Conservation (phyloP, 2,329 filamentous ascomycete genomes). For the Juglanconis oblonga region DNA sequence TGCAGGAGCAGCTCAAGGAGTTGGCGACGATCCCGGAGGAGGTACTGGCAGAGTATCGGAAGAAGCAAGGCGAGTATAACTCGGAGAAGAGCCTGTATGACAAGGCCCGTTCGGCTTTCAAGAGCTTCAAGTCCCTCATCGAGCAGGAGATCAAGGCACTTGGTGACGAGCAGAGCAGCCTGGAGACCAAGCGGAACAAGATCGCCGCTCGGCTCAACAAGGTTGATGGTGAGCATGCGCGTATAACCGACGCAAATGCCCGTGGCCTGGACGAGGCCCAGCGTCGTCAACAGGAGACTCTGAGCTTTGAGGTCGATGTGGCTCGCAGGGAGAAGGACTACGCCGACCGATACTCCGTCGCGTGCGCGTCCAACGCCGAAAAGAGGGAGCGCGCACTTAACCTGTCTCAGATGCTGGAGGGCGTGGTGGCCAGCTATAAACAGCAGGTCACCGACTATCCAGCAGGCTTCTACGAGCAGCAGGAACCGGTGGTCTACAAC, state of each 20-base stretch:
- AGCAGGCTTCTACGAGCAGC: constrained; percentile 34
- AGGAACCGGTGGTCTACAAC: constrained; percentile 21
- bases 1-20: constrained; percentile 61
- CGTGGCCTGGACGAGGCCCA: constrained; percentile 64
- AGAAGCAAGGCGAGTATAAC: constrained; percentile 50
- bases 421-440: constrained; percentile 41
- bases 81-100: constrained; percentile 60
- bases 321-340: constrained; percentile 43
- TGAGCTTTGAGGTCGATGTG: constrained; percentile 45
- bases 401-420: constrained; percentile 33
- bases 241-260: constrained; percentile 66
- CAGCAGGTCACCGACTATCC: constrained; percentile 30
- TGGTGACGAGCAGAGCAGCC: constrained; percentile 60
- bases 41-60: constrained; percentile 55
- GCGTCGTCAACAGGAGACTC: constrained; percentile 51
- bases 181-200: constrained; percentile 69
- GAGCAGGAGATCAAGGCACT: constrained; percentile 62
- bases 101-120: constrained; percentile 50
- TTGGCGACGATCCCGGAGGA: constrained; percentile 63
- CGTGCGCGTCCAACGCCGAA: constrained; percentile 33
- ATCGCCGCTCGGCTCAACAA: constrained; percentile 68
- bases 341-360: constrained; percentile 35
- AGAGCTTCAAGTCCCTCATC: constrained; percentile 57
- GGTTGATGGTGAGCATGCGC: constrained; percentile 69
- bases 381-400: constrained; percentile 39